Evolutionary conservation across 2,329 filamentous ascomycete species (phyloP), one percentile per base, ranked within the genome.

Genomic region (Aaosphaeria arxii): DNA sequence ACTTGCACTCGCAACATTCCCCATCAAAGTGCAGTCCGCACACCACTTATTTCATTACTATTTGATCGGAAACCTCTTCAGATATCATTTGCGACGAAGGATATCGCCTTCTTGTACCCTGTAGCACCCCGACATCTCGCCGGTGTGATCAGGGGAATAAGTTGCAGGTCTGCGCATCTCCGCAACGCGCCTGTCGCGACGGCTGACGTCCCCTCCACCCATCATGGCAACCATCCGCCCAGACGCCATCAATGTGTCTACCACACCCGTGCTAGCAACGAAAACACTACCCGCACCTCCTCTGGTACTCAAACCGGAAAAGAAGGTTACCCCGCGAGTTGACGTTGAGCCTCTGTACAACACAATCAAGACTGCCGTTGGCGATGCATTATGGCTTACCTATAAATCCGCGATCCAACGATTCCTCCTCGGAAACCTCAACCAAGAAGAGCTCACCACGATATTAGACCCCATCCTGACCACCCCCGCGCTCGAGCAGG

Each of bases 281-380:
- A 67, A 64, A 49, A 49, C 61, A 11, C 62, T 71, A n/a, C 65
- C 67, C 38, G 52, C 54, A 53, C 55, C 66, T 48, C 29, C 46
- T 7, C 51, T 43, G 9, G 47, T 48, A 9, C 13, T 58, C 35
- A 66, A 76, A 53, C 79, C 79, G 50, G 73, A 75, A 42, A 74
- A 74, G 44, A 79, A 79, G 58, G 70, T 74, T 30, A 64, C 75
- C 42, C 82, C 81, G 55, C 79, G 83, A 52, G 75, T 86, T 47
- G 83, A 86, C 56, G 69, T 84, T 44, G 83, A 86, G 62, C 80
- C 82, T 29, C 72, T 84, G 44, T 85, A 86, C 61, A 77, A 79
- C 7, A 77, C 81, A 51, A 72, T 86, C 46, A 85, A 85, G 61
- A 71, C 74, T 44, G 76, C 77, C 17, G 77, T 86, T 50, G 79